A percentile compares a stretch with the other conserved stretches of the same genome.
phyloP scores from a whole-genome alignment of 768 basidiomycete genomes.

The Clitopilus hobsonii region DNA sequence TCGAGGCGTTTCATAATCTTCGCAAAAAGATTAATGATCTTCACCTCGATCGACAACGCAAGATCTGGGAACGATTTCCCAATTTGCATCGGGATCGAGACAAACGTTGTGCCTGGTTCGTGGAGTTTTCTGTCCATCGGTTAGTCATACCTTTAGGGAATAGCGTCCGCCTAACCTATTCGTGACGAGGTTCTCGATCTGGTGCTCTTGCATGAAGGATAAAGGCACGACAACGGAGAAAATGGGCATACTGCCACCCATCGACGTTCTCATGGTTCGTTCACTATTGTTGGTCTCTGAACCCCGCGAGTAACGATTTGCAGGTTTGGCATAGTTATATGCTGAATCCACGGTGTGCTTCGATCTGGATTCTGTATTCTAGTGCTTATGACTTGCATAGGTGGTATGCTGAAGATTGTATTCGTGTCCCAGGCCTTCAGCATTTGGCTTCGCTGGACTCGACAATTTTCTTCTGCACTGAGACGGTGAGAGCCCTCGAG shows the following conservation, averaged over 20 bases:
- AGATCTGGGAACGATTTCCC: neutral
- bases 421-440: neutral
- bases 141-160: too few species aligned
- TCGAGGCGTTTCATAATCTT: neutral
- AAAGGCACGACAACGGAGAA: neutral
- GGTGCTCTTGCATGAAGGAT: neutral
- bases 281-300: neutral
- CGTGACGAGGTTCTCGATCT: neutral
- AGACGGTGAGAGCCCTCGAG: neutral
- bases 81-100: neutral
- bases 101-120: neutral
- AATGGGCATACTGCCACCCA: neutral
- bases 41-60: neutral
- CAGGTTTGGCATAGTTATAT: constrained; percentile 1
- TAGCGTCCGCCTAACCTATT: neutral
- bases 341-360: neutral
- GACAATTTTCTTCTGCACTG: neutral
- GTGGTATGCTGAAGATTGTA: neutral
- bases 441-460: neutral
- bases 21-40: neutral
- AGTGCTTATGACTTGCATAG: neutral
- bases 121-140: neutral
- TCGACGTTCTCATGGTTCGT: neutral
- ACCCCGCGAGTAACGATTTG: neutral
- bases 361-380: neutral